phyloP scores from a whole-genome alignment of 2,329 filamentous ascomycete species.

The Penicillium sp. region DNA sequence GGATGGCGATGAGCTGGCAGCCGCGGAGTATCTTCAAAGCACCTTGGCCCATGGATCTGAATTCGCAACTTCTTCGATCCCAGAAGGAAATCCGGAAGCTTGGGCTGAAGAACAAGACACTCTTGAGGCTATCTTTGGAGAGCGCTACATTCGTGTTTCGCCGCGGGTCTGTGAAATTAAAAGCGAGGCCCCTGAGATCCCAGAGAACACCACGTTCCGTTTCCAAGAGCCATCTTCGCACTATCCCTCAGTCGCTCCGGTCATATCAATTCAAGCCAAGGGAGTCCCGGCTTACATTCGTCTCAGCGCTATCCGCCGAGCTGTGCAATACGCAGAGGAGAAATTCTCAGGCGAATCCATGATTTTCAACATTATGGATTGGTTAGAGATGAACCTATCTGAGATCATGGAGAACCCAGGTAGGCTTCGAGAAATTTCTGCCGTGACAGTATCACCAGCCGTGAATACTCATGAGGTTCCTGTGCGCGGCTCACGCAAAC shows the following conservation, averaged over 20 bases:
- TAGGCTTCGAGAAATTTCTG: slow-evolving; percentile 77
- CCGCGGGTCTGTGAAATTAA: slow-evolving; percentile 69
- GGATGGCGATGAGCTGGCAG: slow-evolving; percentile 69
- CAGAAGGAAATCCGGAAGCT: slow-evolving; percentile 49
- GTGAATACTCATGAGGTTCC: slow-evolving; percentile 23
- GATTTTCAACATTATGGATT: slow-evolving; percentile 87
- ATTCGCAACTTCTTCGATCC: slow-evolving; percentile 12
- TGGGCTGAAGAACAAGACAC: slow-evolving; percentile 88
- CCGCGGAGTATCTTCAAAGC: slow-evolving; percentile 77
- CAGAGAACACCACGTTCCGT: slow-evolving; percentile 56
- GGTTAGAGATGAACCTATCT: slow-evolving; percentile 83
- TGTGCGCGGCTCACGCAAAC: slow-evolving; percentile 34
- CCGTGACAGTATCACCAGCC: slow-evolving; percentile 62
- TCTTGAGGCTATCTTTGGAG: slow-evolving; percentile 81
- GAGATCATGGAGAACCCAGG: slow-evolving; percentile 83
- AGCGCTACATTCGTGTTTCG: slow-evolving; percentile 64
- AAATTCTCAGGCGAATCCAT: slow-evolving; percentile 81
- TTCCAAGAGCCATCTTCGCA: slow-evolving; percentile 67
- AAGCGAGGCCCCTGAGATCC: slow-evolving; percentile 54
- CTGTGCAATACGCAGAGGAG: slow-evolving; percentile 68
- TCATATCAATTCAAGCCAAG: slow-evolving; percentile 68
- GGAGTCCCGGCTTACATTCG: slow-evolving; percentile 88
- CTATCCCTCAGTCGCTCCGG: slow-evolving; percentile 70
- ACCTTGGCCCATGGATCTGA: slow-evolving; percentile 58
- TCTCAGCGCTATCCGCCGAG: slow-evolving; percentile 79